Conservation (phyloP, 1,284 basidiomycete genomes). For the Cystobasidium slooffiae region DNA sequence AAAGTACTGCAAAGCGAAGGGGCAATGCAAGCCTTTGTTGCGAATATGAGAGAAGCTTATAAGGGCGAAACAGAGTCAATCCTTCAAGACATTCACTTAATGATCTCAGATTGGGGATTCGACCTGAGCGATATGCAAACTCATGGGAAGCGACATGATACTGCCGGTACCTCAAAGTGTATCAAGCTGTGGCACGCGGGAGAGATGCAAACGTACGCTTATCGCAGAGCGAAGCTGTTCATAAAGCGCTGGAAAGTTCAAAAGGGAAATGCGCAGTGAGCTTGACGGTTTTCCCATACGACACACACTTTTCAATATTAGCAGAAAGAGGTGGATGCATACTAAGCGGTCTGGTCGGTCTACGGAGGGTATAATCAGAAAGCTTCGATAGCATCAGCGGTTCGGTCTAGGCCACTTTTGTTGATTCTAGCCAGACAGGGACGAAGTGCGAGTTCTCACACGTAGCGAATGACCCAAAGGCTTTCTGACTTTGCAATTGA, state of each 20-base stretch:
- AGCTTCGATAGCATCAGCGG: no score
- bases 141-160: background rate
- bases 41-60: background rate
- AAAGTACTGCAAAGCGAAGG: background rate
- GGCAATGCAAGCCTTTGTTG: background rate
- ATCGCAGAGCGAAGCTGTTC: background rate
- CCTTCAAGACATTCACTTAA: background rate
- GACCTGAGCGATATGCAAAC: background rate
- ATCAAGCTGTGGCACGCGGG: conserved; percentile 1
- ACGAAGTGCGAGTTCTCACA: no score
- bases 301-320: background rate
- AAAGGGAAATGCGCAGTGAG: background rate
- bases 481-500: no score
- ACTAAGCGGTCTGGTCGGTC: background rate
- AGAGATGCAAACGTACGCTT: conserved; percentile 1
- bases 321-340: background rate
- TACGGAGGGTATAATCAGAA: no score
- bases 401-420: no score
- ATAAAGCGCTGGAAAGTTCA: background rate
- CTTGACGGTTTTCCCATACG: background rate
- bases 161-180: background rate
- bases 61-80: background rate
- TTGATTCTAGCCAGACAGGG: no score
- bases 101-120: conserved; percentile 18
- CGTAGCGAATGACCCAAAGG: no score